These are phyloP conservation scores for Schwanniomyces occidentalis DNA, from an alignment of 805 yeast genomes.

Conservation along the genomic window DNA sequence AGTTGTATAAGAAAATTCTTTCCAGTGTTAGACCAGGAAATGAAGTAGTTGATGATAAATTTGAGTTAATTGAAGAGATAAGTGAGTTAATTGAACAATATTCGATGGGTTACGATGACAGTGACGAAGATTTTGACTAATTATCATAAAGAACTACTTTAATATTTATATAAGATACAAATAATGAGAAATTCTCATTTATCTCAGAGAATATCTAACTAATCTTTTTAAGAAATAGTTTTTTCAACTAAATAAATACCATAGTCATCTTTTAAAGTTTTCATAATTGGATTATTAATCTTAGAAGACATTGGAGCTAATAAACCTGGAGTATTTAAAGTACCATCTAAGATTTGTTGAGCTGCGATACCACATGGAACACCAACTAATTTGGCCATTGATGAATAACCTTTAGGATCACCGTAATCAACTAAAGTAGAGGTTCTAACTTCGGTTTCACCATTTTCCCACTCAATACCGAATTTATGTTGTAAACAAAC, in stretches of 20 bases:
- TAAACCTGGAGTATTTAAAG: slow-evolving; percentile 71
- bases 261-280: slow-evolving; percentile 85
- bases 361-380: slow-evolving; percentile 97
- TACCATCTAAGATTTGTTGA: slow-evolving; percentile 81
- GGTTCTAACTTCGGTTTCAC: slow-evolving; percentile 86
- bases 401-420: slow-evolving; percentile 82
- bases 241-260: slow-evolving; percentile 88
- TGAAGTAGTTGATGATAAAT: slow-evolving; percentile 31
- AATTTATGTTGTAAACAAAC: slow-evolving; percentile 97
- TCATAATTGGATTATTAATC: slow-evolving; percentile 87
- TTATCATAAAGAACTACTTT: background rate
- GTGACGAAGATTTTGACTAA: slow-evolving; percentile 21
- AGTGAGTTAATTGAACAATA: slow-evolving; percentile 33
- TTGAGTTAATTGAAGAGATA: slow-evolving; percentile 36
- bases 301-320: slow-evolving; percentile 92
- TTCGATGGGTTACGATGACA: slow-evolving; percentile 30
- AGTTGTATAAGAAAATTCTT: slow-evolving; percentile 25
- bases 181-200: too few relatives aligned
- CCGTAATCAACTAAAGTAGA: slow-evolving; percentile 96
- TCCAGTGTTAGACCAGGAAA: slow-evolving; percentile 12
- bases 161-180: background rate
- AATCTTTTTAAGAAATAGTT: slow-evolving; percentile 46
- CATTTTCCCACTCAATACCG: slow-evolving; percentile 96
- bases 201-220: too few relatives aligned
- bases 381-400: slow-evolving; percentile 98